Evolutionary conservation across 305 asterid species (phyloP), one percentile per base, ranked within the genome.

Genomic region (Petunia hybrid): DNA sequence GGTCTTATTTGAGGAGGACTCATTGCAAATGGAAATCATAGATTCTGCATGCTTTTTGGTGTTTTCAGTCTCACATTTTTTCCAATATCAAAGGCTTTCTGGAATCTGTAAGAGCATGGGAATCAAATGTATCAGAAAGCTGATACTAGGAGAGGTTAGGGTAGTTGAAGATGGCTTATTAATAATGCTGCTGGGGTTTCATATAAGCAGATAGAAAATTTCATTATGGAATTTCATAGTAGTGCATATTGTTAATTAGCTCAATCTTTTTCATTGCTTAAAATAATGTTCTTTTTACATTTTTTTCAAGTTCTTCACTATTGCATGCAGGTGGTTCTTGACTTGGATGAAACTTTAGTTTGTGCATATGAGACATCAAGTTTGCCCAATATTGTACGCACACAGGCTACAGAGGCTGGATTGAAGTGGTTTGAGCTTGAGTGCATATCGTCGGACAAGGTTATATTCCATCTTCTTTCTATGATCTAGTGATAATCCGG

Each of bases 321-420:
- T 76, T 81, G 48, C 22, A 75, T 51, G 55, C 84, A 92, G 97
- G 95, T 91, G 80, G 97, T 92, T 88, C 95, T 92, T 82, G 95
- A 92, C 85, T 88, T 92, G 89, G 95, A 92, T 87, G 97, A 92
- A 87, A 92, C 97, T 81, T 89, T 91, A 78, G 87, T 92, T 22
- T 91, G 95, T 88, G 92, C 97, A 56, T 92, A 89, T 55, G 97
- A 92, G 88, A 87, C 97, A 3, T 89, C 94, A 77, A 92, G 92
- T 83, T 85, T 91, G 83, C 97, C 97, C 66, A 87, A 86, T 14
- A 83, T 77, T 61, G 59, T 91, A 80, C 88, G 94, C 74, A 83
- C 83, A 84, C 94, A 90, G 83, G 97, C 97, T 78, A 89, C 90
- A 62, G 97, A 90, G 80, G 95, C 93, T 84, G 97, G 97, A 70